Evolutionary conservation across 2,329 filamentous ascomycete genomes (phyloP), one percentile per base, ranked within the genome.

Genomic region (Tolypocladium album): DNA sequence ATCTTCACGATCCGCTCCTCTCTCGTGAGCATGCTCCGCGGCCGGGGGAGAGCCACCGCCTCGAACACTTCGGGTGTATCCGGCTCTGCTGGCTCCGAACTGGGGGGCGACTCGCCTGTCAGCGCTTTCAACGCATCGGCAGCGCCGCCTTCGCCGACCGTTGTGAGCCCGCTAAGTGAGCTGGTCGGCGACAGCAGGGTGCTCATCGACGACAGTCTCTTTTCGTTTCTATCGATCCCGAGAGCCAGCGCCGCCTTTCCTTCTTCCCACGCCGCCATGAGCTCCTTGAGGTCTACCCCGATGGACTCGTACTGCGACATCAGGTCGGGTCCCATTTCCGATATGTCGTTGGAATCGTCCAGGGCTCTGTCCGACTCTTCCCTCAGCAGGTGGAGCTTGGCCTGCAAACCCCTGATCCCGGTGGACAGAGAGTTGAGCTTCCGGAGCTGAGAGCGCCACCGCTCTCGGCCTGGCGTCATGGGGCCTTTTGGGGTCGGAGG

Each of bases 251-350:
- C 87, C n/a, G 87, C 83, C 72, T 89, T 93, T 57, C 93, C 94
- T 58, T 88, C 84, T 67, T 95, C 90, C 92, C 92, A 96, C 64
- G 91, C 89, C 63, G 88, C 82, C 73, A 92, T 85, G 57, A 96
- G 77, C 52, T 87, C 83, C 70, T 88, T 88, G 53, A 99, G 80
- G 69, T 99, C 94, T 34, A 87, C 81, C 3, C 94, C 94, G 64
- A 99, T 95, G 5, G 92, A 93, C 60, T 99, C 94, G 72, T 97
- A 99, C 69, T 97, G 94, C 27, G 86, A 77, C 81, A 96, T 87
- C 45, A 97, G 80, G 63, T 86, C 87, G 0, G 87, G 83, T 0
- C 89, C 90, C 20, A 96, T 82, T 65, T 96, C 89, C 4, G 85
- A 84, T 22, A 90, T 84, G 66, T 88, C 85, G 61, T 81, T 80